These are phyloP conservation scores for Coemansia sp. DNA, from an alignment of 192 early-diverging fungal genomes.

Conservation along the genomic window DNA sequence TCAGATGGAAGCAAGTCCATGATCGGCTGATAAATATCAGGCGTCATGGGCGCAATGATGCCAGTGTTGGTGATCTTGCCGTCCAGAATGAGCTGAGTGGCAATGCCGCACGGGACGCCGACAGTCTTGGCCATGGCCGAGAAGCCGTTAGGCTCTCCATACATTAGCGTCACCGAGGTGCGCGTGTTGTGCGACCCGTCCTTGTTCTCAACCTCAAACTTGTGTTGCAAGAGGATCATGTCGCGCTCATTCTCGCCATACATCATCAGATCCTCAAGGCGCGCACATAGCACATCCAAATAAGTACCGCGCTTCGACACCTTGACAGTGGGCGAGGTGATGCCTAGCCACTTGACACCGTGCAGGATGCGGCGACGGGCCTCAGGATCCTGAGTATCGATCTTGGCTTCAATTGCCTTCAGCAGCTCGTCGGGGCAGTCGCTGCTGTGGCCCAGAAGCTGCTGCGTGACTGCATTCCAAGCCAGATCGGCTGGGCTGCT, in stretches of 20 bases:
- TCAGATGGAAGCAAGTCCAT: slow-evolving; percentile 85
- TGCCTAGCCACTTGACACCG: slow-evolving; percentile 84
- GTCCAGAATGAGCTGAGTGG: slow-evolving; percentile 86
- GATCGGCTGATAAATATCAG: slow-evolving; percentile 87
- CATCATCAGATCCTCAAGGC: slow-evolving; percentile 94
- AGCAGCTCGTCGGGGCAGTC: slow-evolving; percentile 54
- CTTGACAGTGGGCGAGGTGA: slow-evolving; percentile 69
- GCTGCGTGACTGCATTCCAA: slow-evolving; percentile 78
- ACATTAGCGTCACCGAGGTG: slow-evolving; percentile 90
- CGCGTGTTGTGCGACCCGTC: slow-evolving; percentile 84
- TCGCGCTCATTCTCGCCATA: slow-evolving; percentile 91
- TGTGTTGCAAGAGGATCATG: slow-evolving; percentile 97
- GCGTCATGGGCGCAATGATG: slow-evolving; percentile 88
- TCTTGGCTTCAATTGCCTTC: slow-evolving; percentile 65
- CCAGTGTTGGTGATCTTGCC: slow-evolving; percentile 78
- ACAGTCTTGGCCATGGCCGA: slow-evolving; percentile 98
- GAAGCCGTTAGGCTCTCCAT: slow-evolving; percentile 84
- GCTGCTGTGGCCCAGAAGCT: slow-evolving; percentile 43
- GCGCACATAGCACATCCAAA: slow-evolving; percentile 92
- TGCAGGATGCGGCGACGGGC: slow-evolving; percentile 62
- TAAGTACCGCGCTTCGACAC: slow-evolving; percentile 72
- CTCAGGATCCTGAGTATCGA: slow-evolving; percentile 59
- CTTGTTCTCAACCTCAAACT: slow-evolving; percentile 90
- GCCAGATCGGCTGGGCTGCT: slow-evolving; percentile 56
- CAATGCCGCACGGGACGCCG: slow-evolving; percentile 96